Evolutionary conservation across 257 asterid genomes (phyloP).

Genomic region (Ocimum tenuiflorum): DNA sequence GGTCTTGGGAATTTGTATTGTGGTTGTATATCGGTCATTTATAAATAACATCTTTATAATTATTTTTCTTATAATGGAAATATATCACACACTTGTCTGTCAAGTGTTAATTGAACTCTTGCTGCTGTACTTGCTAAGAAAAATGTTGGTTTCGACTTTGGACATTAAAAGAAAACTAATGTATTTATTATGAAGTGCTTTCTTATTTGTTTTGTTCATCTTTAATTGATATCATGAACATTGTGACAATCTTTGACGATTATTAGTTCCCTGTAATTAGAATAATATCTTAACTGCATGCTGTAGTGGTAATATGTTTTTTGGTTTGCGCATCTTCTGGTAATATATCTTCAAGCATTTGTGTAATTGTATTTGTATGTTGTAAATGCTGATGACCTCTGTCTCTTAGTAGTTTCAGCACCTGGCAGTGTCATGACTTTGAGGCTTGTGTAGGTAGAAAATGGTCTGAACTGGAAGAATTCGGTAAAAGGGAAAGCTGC

Average conservation of each 20-base stretch:
- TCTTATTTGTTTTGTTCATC: neutral
- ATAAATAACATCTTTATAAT: neutral
- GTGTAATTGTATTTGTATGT: neutral
- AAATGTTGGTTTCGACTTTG: neutral
- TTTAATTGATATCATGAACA: neutral
- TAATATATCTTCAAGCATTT: neutral
- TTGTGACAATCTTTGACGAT: neutral
- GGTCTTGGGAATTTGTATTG: neutral
- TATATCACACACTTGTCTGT: neutral
- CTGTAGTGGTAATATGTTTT: neutral
- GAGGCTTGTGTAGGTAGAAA: constrained; percentile 42
- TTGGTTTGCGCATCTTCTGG: neutral
- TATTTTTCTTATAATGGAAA: neutral
- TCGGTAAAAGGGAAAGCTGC: constrained; percentile 67
- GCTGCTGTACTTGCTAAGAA: neutral
- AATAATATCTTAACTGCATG: neutral
- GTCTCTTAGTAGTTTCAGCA: constrained; percentile 3
- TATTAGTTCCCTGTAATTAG: neutral
- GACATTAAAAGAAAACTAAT: neutral
- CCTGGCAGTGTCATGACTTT: constrained; percentile 11
- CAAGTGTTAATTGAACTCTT: neutral
- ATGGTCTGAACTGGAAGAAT: constrained; percentile 22
- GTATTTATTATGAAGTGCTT: neutral
- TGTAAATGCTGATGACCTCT: neutral
- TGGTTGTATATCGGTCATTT: neutral